Base-by-base conservation (phyloP, 2,329 filamentous ascomycete genomes). In the Alternaria viburni region DNA sequence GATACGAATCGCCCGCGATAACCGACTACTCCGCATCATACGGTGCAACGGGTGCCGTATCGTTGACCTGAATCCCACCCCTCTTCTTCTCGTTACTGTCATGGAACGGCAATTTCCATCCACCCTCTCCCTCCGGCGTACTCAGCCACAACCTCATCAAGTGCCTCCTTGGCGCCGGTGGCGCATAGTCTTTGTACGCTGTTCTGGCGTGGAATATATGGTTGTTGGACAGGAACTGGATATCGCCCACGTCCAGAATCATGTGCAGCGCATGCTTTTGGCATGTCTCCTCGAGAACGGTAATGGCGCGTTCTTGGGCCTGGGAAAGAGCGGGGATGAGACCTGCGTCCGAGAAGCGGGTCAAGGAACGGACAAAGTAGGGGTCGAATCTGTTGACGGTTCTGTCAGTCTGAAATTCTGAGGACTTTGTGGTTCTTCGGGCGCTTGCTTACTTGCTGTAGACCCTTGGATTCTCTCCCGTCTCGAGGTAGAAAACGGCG, bases 31-130 rank as follows among this genome's bases (percentile, higher is more conserved):
- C 92, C 0, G 91, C 92, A 82, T 95, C 92, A 52, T 93, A 82
- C 10, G 90, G 90, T 45, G 90, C 91, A 54, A 89, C 87, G 1
- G 93, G 93, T 9, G 90, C 83, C 25, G 86, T 91, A 77, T 96
- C 88, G 79, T 97, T 88, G 3, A 97, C 93, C 82, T 97, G 93
- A 69, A 97, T 92, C 0, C 93, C 93, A 8, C 93, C 93, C 17
- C 93, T 86, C 87, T 96, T 97, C 87, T 92, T 92, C 85, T 96
- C 91, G 59, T 87, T 83, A 59, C 87, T 91, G 79, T 97, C 93
- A 71, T 88, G 89, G 81, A 94, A 95, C 1, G 93, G 93, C 79
- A 97, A 80, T 55, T 87, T 89, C 93, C 93, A 97, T 0, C 93
- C 93, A 3, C 93, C 93, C 79, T 97, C 93, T 21, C 81, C 84